A percentile compares a stretch with the other conserved stretches of the same genome.
Evolutionary conservation across 257 asterid species (phyloP).

Genomic region (Anisodus tanguticus): DNA sequence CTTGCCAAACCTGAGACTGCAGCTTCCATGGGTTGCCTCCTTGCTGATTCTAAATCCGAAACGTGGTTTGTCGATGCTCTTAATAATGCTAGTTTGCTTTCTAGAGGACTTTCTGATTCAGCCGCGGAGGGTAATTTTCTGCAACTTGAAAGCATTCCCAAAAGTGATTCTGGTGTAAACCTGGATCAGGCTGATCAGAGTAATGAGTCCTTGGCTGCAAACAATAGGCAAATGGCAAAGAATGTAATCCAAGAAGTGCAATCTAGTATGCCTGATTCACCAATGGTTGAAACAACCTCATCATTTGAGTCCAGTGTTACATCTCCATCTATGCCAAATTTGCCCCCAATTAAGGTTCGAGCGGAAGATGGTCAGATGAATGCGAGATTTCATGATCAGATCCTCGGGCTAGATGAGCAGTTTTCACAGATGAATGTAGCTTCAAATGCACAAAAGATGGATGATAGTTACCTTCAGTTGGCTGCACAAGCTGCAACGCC

Average conservation of each 20-base stretch:
- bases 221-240: neutral
- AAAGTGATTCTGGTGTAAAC: constrained; percentile 41
- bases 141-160: constrained; percentile 45
- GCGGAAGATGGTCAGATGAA: constrained; percentile 37
- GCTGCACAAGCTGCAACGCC: constrained; percentile 28
- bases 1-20: constrained; percentile 64
- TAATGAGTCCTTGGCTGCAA: constrained; percentile 3
- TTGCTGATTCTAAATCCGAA: constrained; percentile 72
- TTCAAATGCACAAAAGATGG: constrained; percentile 38
- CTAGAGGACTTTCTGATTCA: constrained; percentile 65
- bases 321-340: constrained; percentile 60
- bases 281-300: constrained; percentile 30
- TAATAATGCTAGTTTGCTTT: constrained; percentile 62
- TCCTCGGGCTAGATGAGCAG: constrained; percentile 58
- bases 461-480: constrained; percentile 28
- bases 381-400: constrained; percentile 34
- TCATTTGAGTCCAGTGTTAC: constrained; percentile 48
- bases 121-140: constrained; percentile 51
- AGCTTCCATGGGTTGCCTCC: constrained; percentile 67
- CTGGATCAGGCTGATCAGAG: constrained; percentile 36
- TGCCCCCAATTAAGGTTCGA: constrained; percentile 60
- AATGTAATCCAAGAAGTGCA: constrained; percentile 29
- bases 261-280: constrained; percentile 26
- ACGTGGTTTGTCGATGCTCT: constrained; percentile 81
- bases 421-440: constrained; percentile 22